phyloP scores from a whole-genome alignment of 1,284 basidiomycete genomes.

The Ceratobasidium sp. region DNA sequence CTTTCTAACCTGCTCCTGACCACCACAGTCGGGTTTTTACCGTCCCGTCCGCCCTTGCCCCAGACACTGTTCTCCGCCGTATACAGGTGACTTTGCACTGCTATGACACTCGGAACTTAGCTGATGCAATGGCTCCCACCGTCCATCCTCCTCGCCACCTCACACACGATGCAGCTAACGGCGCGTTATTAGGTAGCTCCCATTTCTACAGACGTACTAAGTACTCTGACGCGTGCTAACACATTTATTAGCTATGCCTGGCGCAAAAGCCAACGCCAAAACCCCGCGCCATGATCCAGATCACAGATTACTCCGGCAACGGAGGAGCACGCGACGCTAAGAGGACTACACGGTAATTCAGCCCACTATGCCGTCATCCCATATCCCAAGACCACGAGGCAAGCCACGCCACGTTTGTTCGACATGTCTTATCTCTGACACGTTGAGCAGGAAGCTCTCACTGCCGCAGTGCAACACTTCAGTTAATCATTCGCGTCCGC shows the following conservation, averaged over 20 bases:
- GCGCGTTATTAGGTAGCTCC: no score
- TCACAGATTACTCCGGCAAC: background rate
- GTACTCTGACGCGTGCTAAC: background rate
- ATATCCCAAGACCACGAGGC: constrained; percentile 41
- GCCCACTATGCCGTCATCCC: constrained; percentile 41
- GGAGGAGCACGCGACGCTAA: no score
- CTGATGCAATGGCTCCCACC: no score
- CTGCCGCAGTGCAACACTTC: constrained; percentile 41
- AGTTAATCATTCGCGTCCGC: constrained; percentile 37
- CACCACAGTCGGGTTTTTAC: background rate
- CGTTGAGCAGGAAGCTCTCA: constrained; percentile 30
- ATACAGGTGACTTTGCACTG: background rate
- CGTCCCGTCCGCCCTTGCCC: background rate
- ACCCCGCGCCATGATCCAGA: background rate
- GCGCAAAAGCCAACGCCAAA: background rate
- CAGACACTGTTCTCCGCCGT: no score
- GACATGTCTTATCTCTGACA: background rate
- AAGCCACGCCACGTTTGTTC: background rate
- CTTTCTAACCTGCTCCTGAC: constrained; percentile 3
- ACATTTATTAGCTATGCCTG: background rate
- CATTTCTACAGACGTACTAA: no score
- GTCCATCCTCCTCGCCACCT: no score
- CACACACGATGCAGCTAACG: no score
- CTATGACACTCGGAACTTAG: background rate
- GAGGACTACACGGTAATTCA: no score